Evolutionary conservation across 2,329 filamentous ascomycete species (phyloP), one percentile per base, ranked within the genome.

Genomic region (Mariannaea elegans): DNA sequence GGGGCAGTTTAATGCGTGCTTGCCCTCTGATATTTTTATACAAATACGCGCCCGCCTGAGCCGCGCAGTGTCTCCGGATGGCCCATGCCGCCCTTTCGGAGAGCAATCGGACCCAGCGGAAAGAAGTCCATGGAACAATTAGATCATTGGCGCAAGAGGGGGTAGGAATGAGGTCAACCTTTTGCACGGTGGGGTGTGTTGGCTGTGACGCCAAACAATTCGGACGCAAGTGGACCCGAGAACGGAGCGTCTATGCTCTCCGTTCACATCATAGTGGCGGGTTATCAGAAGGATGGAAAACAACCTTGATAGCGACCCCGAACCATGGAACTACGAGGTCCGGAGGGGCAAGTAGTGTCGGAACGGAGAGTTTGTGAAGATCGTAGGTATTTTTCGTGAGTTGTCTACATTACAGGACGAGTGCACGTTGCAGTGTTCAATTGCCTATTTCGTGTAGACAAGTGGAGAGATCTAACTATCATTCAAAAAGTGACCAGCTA

Each of bases 131-230:
- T 59, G 61, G 57, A 65, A 64, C 49, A 56, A 54, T 50, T 27
- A 27, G 24, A 46, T 47, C 51, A 65, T 62, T 65, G 63, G 63
- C 61, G 63, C 61, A 63, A 63, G 63, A 65, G 57, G 48, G 58
- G 62, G 54, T 51, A 36, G 34, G 29, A 54, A 70, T 70, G 67
- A 70, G 64, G 64, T 70, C 67, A 70, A 65, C 68, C 9, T 18
- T 16, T 38, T 21, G 31, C 23, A 23, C 38, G n/a, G 56, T 68
- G 67, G 66, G 67, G 67, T 54, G 51, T n/a, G 31, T 56, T 56
- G 56, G 45, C 56, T 65, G 56, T 56, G 64, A 61, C 51, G 65
- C 42, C 49, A 57, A 61, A 51, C 62, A 56, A 65, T 51, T 59
- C 55, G 66, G 60, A 23, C 53, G 57, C 56, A 51, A 57, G 67